Conservation (phyloP, 148 eudicot genomes). For the Fagopyrum esculentum region DNA sequence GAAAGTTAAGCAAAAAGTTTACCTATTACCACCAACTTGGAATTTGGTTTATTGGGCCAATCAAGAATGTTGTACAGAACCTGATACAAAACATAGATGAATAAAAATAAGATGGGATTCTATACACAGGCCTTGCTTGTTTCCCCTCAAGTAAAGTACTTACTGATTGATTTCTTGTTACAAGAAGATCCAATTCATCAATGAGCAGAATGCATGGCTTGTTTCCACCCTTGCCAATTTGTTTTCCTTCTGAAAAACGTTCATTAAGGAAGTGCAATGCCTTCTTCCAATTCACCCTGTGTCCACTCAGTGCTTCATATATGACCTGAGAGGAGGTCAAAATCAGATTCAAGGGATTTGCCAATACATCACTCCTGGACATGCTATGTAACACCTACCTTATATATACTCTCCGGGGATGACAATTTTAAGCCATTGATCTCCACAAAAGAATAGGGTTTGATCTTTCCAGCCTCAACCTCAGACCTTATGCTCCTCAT, state of each 20-base stretch:
- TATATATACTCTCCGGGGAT: conserved; percentile 88
- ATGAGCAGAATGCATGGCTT: conserved; percentile 89
- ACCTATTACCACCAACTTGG: conserved; percentile 94
- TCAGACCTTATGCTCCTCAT: conserved; percentile 81
- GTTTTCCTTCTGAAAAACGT: conserved; percentile 70
- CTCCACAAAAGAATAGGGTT: conserved; percentile 84
- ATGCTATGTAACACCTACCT: conserved; percentile 29
- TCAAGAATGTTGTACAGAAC: conserved; percentile 98
- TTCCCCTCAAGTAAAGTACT: conserved; percentile 4
- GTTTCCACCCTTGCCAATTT: conserved; percentile 54
- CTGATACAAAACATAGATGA: conserved; percentile 29
- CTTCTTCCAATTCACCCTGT: conserved; percentile 90
- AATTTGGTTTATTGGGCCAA: conserved; percentile 97
- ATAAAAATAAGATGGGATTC: background rate
- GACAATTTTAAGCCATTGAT: conserved; percentile 92
- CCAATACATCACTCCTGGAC: background rate
- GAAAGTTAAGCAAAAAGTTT: conserved; percentile 5
- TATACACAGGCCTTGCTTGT: background rate
- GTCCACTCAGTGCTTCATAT: conserved; percentile 89
- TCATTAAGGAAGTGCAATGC: conserved; percentile 80
- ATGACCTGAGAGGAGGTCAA: conserved; percentile 54
- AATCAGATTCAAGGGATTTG: conserved; percentile 12
- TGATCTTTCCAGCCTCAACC: conserved; percentile 69
- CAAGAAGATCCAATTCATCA: conserved; percentile 95
- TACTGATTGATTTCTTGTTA: conserved; percentile 94